A percentile compares a stretch with the other conserved stretches of the same genome.
Conservation (phyloP, 73 alveolate genomes). For the Paramecium pentaurelia region DNA sequence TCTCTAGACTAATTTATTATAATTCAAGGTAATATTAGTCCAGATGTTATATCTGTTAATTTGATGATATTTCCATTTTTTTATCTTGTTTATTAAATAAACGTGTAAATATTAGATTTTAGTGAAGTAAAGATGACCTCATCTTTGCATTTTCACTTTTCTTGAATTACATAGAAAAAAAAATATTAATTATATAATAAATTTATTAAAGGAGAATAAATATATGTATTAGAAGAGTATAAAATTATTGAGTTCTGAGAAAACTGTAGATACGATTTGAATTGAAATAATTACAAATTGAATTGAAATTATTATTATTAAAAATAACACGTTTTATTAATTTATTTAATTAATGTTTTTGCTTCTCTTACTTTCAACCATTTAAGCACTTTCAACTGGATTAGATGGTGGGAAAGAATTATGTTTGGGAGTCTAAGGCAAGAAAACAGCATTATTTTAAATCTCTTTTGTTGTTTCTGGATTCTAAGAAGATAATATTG, state of each 20-base stretch:
- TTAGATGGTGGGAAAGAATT: conserved; percentile 34
- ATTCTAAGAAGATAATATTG: conserved; percentile 24
- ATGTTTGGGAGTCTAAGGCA: conserved; percentile 22
- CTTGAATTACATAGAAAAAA: neutral
- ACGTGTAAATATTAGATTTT: conserved; percentile 78
- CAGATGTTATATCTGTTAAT: conserved; percentile 25
- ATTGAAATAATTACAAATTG: neutral
- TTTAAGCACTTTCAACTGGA: conserved; percentile 27
- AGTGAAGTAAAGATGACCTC: conserved; percentile 80
- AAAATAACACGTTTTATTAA: neutral
- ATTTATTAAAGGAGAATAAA: neutral
- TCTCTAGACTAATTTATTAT: conserved; percentile 8
- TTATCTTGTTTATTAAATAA: conserved; percentile 66
- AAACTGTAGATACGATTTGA: neutral
- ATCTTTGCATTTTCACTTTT: conserved; percentile 72
- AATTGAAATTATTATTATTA: neutral
- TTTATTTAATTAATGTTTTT: neutral
- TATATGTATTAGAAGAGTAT: neutral
- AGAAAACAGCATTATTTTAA: neutral
- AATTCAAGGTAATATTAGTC: conserved; percentile 19
- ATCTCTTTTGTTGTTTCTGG: conserved; percentile 44
- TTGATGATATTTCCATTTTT: neutral
- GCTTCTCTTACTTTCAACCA: neutral
- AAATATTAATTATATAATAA: neutral
- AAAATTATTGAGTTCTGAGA: neutral